These are phyloP conservation scores for Flagelloscypha sp. DNA, from an alignment of 768 basidiomycete genomes.

Conservation along the genomic window DNA sequence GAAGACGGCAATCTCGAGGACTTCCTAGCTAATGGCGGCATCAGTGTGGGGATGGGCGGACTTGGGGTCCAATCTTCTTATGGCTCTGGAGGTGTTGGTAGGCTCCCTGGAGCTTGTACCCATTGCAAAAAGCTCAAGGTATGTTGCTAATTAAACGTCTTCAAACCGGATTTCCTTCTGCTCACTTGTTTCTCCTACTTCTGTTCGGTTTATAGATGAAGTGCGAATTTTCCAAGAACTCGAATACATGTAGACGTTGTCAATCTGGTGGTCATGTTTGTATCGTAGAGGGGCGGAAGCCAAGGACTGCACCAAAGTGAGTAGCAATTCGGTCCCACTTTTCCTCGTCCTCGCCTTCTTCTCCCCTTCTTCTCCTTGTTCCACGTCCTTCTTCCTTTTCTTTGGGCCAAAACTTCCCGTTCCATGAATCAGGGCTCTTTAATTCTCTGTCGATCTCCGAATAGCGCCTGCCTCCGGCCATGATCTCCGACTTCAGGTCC, in stretches of 20 bases:
- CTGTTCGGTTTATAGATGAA: conserved; percentile 55
- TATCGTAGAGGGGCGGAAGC: conserved; percentile 79
- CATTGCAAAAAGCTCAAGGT: conserved; percentile 88
- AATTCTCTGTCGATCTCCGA: no score
- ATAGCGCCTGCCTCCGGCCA: no score
- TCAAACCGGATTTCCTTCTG: conserved; percentile 9
- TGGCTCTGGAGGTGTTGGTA: conserved; percentile 2
- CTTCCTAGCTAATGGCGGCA: conserved; percentile 16
- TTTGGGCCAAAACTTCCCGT: conserved; percentile 9
- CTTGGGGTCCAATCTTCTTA: conserved; percentile 24
- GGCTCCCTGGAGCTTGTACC: conserved; percentile 63
- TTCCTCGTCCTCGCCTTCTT: conserved; percentile 9
- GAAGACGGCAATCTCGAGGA: conserved; percentile 30
- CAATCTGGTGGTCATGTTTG: conserved; percentile 65
- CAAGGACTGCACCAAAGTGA: conserved; percentile 73
- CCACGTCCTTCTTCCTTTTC: conserved; percentile 15
- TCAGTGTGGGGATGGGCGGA: conserved; percentile 40
- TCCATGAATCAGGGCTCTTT: no score
- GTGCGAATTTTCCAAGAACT: conserved; percentile 68
- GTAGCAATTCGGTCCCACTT: conserved; percentile 22
- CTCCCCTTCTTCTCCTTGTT: conserved; percentile 15
- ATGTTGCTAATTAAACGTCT: conserved; percentile 19
- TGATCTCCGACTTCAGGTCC: no score
- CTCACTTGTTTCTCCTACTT: conserved; percentile 11
- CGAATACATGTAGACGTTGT: conserved; percentile 75